phyloP scores from a whole-genome alignment of 2,329 filamentous ascomycete species.

The Endoconidiophora polonica region DNA sequence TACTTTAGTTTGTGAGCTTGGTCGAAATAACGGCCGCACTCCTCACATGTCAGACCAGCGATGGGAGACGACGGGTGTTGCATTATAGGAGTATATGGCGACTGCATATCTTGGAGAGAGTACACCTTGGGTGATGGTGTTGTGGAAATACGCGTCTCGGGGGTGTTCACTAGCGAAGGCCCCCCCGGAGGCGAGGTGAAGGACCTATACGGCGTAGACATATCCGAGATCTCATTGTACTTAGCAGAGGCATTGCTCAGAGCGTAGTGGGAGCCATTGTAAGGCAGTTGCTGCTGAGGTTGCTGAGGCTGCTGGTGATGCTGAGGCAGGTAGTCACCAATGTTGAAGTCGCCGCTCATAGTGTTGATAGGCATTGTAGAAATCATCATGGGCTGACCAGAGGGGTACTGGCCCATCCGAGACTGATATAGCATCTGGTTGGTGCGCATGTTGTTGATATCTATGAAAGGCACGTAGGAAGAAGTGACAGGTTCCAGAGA shows the following conservation, averaged over 20 bases:
- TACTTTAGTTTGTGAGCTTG: slow-evolving; percentile 45
- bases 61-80: slow-evolving; percentile 10
- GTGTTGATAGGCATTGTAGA: slow-evolving; percentile 3
- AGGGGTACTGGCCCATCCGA: slow-evolving; percentile 3
- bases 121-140: slow-evolving; percentile 26
- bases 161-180: slow-evolving; percentile 27
- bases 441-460: slow-evolving; percentile 12
- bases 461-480: not conserved
- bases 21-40: slow-evolving; percentile 33
- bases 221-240: slow-evolving; percentile 22
- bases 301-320: slow-evolving; percentile 1
- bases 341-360: slow-evolving; percentile 8
- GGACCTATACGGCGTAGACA: slow-evolving; percentile 25
- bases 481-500: not conserved
- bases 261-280: slow-evolving; percentile 3
- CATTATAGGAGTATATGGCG: slow-evolving; percentile 17
- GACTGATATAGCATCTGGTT: slow-evolving; percentile 5
- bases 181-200: slow-evolving; percentile 24
- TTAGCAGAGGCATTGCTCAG: slow-evolving; percentile 13
- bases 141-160: slow-evolving; percentile 28
- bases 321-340: slow-evolving; percentile 12
- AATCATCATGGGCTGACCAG: slow-evolving; percentile 2
- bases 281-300: not conserved
- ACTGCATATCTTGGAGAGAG: slow-evolving; percentile 22
- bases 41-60: slow-evolving; percentile 23